These are phyloP conservation scores for Saturnispora sanitii DNA, from an alignment of 805 yeast species.

Conservation along the genomic window DNA sequence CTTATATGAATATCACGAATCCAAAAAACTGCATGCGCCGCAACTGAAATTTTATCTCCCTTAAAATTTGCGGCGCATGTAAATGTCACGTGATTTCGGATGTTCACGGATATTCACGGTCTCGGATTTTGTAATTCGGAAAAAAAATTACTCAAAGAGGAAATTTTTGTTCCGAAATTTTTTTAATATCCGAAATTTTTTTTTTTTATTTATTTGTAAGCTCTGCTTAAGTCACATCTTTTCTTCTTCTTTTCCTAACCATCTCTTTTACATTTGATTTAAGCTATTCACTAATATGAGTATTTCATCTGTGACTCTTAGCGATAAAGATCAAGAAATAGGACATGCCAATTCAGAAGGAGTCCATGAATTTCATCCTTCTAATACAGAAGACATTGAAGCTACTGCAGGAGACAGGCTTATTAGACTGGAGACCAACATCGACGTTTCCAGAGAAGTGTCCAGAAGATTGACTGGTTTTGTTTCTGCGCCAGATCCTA, in stretches of 20 bases:
- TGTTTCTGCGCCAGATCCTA: conserved; percentile 26
- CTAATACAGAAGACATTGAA: neutral
- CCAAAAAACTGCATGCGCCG: neutral
- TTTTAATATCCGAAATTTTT: neutral
- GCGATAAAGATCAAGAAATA: neutral
- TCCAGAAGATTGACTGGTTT: conserved; percentile 36
- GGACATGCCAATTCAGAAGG: neutral
- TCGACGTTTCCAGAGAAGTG: conserved; percentile 19
- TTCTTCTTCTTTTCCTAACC: neutral
- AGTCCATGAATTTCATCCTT: neutral
- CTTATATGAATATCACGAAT: neutral
- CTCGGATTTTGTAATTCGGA: neutral
- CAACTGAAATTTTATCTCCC: neutral
- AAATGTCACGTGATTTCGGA: neutral
- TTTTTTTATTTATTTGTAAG: neutral
- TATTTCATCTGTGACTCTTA: neutral
- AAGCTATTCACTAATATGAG: neutral
- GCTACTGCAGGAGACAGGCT: conserved; percentile 6
- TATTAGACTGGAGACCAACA: conserved; percentile 15
- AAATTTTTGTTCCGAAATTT: neutral
- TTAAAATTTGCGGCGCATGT: neutral
- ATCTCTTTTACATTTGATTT: neutral
- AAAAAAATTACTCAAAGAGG: neutral
- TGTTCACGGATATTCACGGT: no score
- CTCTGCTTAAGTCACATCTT: no score